Conservation (phyloP, 139 green algal species). For the Marvania coccoides region DNA sequence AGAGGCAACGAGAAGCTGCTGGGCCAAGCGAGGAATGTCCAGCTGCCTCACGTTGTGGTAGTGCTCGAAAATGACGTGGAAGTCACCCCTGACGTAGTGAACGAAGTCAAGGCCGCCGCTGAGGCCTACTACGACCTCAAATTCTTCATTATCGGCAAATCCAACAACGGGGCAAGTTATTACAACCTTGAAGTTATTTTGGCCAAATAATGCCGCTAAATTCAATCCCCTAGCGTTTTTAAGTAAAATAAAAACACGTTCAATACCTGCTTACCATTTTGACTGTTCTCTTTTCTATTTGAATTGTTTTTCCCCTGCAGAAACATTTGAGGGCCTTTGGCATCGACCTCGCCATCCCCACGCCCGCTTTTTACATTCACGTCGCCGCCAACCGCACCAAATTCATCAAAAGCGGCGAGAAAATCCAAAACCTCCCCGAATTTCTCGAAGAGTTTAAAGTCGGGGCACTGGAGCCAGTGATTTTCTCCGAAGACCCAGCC, state of each 20-base stretch:
- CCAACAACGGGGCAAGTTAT: background rate
- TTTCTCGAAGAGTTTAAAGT: constrained; percentile 39
- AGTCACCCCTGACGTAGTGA: background rate
- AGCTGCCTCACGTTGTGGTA: background rate
- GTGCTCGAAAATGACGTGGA: background rate
- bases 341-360: constrained; percentile 12
- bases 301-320: too few relatives aligned
- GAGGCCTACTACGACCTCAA: constrained; percentile 11
- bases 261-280: too few relatives aligned
- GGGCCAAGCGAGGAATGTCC: too few relatives aligned
- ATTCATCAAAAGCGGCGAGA: background rate
- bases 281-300: too few relatives aligned
- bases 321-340: constrained; percentile 36
- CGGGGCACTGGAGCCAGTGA: background rate
- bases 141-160: constrained; percentile 1
- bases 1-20: too few relatives aligned
- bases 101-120: constrained; percentile 4
- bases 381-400: constrained; percentile 1
- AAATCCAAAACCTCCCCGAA: constrained; percentile 9
- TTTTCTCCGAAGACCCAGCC: constrained; percentile 1
- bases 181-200: too few relatives aligned
- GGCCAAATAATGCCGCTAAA: too few relatives aligned
- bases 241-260: too few relatives aligned
- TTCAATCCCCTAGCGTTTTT: too few relatives aligned
- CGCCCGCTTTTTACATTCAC: constrained; percentile 21